These are phyloP conservation scores for Camelina neglecta DNA, from an alignment of 345 rosid species.

Conservation along the genomic window DNA sequence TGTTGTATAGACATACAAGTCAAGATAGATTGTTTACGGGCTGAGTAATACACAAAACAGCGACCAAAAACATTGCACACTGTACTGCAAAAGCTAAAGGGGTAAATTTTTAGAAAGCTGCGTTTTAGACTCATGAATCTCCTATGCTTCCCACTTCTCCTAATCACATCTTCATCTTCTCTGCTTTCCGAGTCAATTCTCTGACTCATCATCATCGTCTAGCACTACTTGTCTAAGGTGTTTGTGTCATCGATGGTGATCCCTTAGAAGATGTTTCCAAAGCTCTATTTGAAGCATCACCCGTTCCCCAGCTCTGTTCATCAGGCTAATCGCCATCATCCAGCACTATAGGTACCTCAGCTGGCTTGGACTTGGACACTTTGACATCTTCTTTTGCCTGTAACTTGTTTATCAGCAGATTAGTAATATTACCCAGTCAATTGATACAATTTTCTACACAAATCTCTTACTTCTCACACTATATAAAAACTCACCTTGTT, in stretches of 20 bases:
- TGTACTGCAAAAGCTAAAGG: constrained; percentile 37
- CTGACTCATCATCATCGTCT: constrained; percentile 38
- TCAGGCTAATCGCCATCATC: constrained; percentile 44
- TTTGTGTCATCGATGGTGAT: too few relatives aligned
- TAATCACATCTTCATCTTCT: constrained; percentile 41
- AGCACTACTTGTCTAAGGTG: not conserved
- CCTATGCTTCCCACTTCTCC: constrained; percentile 40
- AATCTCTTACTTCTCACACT: not conserved
- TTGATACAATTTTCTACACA: not conserved
- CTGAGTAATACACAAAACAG: not conserved
- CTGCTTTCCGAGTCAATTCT: not conserved
- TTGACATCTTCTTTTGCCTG: constrained; percentile 62
- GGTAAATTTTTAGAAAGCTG: constrained; percentile 52
- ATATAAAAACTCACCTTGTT: constrained; percentile 50
- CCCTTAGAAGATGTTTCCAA: not conserved
- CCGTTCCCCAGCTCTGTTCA: constrained; percentile 5
- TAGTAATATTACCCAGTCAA: not conserved
- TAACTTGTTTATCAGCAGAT: constrained; percentile 21
- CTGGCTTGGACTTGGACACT: constrained; percentile 41
- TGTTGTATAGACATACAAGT: not conserved
- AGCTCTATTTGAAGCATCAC: not conserved
- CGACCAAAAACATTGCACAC: not conserved
- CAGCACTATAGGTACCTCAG: constrained; percentile 47
- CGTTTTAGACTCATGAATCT: constrained; percentile 26
- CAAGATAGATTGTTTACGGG: not conserved